Evolutionary conservation across 371 early-diverging fungal species (phyloP), one percentile per base, ranked within the genome.

Genomic region (Mortierella sp.): DNA sequence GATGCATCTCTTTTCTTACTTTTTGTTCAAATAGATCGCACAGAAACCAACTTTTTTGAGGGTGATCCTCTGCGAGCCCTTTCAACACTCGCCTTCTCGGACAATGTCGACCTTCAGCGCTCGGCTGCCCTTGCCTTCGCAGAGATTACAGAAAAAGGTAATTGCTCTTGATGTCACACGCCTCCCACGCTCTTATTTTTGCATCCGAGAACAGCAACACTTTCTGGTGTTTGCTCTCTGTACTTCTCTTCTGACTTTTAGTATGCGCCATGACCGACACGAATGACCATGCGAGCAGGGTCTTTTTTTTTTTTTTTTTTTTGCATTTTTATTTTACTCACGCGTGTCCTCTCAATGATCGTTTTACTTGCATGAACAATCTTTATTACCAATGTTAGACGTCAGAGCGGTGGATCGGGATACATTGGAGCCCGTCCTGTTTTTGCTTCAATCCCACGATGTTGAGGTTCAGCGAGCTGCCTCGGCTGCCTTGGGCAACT

Each of bases 91-190:
- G 95, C 96, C 11, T 96, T 93, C 89, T 96, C 97, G 26, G 95
- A 95, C 76, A 95, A 96, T 84, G 92, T 97, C 28, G 97, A 96
- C 80, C 86, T 97, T 68, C 96, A 97, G 87, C 90, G 97, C 63
- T 97, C 97, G 24, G 97, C 97, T 1, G 97, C 98, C 31, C 89
- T 97, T 71, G 97, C 97, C 1, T 98, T 97, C 90, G 97, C 96
- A 58, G 97, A 98, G 89, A 94, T 97, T 57, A 96, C 97, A 11
- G 98, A 97, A 85, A 94, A 94, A 89, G 94, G 94, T 93, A 81
- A 68, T 68, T 68, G 68, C 68, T 68, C 50, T 52, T 74, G 52
- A 71, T 50, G 10, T 74, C 42, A 80, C 48, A 70, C 44, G 26
- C 55, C 63, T 63, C 38, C 38, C 42, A 38, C 24, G 38, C 65